phyloP scores from a whole-genome alignment of 352 stramenopile genomes.

The Globisporangium carolinianum region DNA sequence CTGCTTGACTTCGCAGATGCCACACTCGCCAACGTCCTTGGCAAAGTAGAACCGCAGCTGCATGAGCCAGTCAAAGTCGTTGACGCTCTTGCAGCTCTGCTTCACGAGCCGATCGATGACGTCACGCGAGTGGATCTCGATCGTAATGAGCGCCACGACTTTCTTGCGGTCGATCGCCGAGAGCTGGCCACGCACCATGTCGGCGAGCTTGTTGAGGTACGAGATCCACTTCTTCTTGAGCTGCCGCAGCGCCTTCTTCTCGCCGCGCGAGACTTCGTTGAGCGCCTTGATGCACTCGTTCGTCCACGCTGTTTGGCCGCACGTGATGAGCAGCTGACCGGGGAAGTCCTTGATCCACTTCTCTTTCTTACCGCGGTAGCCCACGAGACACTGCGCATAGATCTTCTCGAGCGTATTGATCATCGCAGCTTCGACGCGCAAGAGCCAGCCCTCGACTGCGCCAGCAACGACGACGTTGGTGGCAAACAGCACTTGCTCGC shows the following conservation, averaged over 20 bases:
- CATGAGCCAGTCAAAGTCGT: conserved; percentile 91
- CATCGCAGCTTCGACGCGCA: conserved; percentile 82
- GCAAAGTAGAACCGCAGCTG: conserved; percentile 85
- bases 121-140: conserved; percentile 96
- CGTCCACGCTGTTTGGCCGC: conserved; percentile 89
- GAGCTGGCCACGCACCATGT: conserved; percentile 89
- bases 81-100: conserved; percentile 87
- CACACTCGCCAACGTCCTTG: conserved; percentile 72
- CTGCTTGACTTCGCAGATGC: conserved; percentile 84
- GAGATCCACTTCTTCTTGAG: conserved; percentile 93
- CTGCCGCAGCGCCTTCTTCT: conserved; percentile 88
- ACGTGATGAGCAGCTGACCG: conserved; percentile 91
- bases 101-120: conserved; percentile 94
- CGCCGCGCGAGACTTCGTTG: conserved; percentile 83
- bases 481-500: conserved; percentile 80
- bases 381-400: conserved; percentile 76
- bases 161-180: conserved; percentile 91
- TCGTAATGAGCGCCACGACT: conserved; percentile 96
- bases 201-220: conserved; percentile 91
- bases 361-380: conserved; percentile 91
- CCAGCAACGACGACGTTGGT: conserved; percentile 86
- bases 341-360: conserved; percentile 94
- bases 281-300: conserved; percentile 92
- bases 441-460: conserved; percentile 88
- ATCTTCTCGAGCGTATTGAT: conserved; percentile 80